Evolutionary conservation across 495 filamentous ascomycete species (phyloP), one percentile per base, ranked within the genome.

Genomic region (Hyaloscypha bicolor): DNA sequence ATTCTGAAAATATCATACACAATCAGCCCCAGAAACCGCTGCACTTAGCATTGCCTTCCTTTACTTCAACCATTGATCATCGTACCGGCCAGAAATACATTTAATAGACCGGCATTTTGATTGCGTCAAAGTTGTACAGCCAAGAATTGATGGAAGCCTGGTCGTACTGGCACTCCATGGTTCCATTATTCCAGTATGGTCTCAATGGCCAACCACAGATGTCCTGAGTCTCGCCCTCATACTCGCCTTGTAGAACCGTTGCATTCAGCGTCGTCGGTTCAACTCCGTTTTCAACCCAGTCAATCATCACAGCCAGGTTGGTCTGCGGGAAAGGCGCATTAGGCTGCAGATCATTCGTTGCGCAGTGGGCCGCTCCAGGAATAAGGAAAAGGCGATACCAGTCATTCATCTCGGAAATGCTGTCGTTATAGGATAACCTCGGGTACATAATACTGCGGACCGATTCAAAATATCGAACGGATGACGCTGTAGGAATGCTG

Each of bases 371-470:
- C 37, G 79, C 75, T 4, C 78, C 78, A 9, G 78, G 78, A 0
- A 76, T 74, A 35, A 76, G 68, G 51, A 76, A 80, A 11, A 79
- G 39, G 14, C 77, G 75, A 68, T 78, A 80, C 76, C 79, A 87
- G 12, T 82, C 82, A 30, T 76, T 72, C 60, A 86, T 67, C 29
- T 76, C 76, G 14, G 71, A 58, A 42, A 69, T 73, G 45, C 78
- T 73, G 22, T 76, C 73, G 37, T 77, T 77, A 66, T 72, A 79
- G 6, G 70, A 67, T 5, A 80, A 62, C n/a, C 70, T 63, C 0
- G 79, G 79, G 67, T 82, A 86, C 84, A 86, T 87, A 55, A 78
- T 72, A 11, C 65, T 71, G 16, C 82, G 77, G 9, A 87, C 85
- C 8, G 82, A 60, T n/a, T n/a, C n/a, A n/a, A n/a, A n/a, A n/a